A percentile compares a stretch with the other conserved stretches of the same genome.
These are phyloP conservation scores for Phlyctochytrium planicorne DNA, from an alignment of 192 early-diverging fungal species.

Conservation along the genomic window DNA sequence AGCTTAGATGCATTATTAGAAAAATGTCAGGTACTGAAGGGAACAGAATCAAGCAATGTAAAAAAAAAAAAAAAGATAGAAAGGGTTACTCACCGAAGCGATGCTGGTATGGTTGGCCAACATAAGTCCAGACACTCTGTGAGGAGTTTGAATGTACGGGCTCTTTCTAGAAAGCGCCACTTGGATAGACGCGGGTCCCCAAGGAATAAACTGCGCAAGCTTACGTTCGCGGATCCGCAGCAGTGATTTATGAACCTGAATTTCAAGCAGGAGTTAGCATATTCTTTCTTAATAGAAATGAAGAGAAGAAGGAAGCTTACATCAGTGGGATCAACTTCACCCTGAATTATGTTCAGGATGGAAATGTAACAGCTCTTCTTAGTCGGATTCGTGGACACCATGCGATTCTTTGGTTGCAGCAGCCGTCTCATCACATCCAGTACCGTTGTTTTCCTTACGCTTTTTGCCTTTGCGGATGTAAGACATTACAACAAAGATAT, in stretches of 20 bases:
- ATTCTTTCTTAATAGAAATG: too few species aligned
- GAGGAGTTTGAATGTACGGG: constrained; percentile 88
- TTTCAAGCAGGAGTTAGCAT: neutral
- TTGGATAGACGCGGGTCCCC: constrained; percentile 99
- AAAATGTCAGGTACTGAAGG: neutral
- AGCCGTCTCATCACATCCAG: constrained; percentile 96
- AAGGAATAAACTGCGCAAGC: constrained; percentile 96
- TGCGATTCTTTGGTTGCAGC: constrained; percentile 94
- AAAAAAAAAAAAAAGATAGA: constrained; percentile 5
- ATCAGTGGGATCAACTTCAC: constrained; percentile 96
- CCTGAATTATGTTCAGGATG: constrained; percentile 98
- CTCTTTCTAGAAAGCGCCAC: constrained; percentile 93
- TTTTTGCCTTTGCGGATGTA: constrained; percentile 78
- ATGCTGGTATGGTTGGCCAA: constrained; percentile 98
- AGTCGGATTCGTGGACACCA: constrained; percentile 90
- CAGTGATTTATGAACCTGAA: constrained; percentile 94
- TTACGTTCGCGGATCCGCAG: constrained; percentile 91
- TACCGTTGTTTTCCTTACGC: constrained; percentile 94
- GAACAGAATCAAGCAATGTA: constrained; percentile 7
- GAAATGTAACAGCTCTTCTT: constrained; percentile 97
- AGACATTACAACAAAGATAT: neutral
- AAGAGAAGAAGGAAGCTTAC: constrained; percentile 43
- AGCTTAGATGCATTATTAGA: too few species aligned
- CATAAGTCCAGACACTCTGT: constrained; percentile 97
- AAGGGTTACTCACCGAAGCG: constrained; percentile 67